Evolutionary conservation across 257 asterid species (phyloP).

Genomic region (Solanum megistacrolobum): DNA sequence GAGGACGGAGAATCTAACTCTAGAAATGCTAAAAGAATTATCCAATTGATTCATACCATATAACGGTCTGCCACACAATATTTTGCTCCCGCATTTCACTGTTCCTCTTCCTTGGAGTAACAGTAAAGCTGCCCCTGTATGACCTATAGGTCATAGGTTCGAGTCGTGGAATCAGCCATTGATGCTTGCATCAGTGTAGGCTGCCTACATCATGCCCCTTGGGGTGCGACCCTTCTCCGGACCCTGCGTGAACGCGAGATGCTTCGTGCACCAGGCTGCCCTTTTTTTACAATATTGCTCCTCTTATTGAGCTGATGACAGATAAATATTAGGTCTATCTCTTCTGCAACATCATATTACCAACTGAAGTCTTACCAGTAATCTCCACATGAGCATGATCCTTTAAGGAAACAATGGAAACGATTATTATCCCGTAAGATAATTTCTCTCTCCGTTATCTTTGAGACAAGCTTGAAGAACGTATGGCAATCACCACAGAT

Average conservation of each 20-base stretch:
- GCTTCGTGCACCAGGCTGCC: neutral
- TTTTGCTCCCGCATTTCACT: neutral
- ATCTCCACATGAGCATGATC: constrained; percentile 33
- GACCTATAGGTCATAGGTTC: neutral
- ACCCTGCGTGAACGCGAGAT: rapidly evolving
- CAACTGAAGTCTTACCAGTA: constrained; percentile 19
- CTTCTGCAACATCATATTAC: neutral
- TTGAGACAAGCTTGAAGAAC: constrained; percentile 25
- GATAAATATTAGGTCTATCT: neutral
- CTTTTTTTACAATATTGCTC: neutral
- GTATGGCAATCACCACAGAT: constrained; percentile 39
- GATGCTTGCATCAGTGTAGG: neutral
- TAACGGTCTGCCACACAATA: neutral
- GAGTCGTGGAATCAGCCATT: neutral
- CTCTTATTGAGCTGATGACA: neutral
- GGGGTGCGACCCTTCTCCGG: too few species aligned
- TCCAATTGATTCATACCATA: neutral
- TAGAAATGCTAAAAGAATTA: neutral
- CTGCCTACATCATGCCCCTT: neutral
- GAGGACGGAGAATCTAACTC: neutral
- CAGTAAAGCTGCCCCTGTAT: neutral
- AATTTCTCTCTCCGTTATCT: constrained; percentile 24
- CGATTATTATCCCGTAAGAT: constrained; percentile 32
- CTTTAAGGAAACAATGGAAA: constrained; percentile 25
- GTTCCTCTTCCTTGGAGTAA: neutral